Base-by-base conservation (phyloP, 2,329 filamentous ascomycete genomes). In the Lithohypha guttulata region DNA sequence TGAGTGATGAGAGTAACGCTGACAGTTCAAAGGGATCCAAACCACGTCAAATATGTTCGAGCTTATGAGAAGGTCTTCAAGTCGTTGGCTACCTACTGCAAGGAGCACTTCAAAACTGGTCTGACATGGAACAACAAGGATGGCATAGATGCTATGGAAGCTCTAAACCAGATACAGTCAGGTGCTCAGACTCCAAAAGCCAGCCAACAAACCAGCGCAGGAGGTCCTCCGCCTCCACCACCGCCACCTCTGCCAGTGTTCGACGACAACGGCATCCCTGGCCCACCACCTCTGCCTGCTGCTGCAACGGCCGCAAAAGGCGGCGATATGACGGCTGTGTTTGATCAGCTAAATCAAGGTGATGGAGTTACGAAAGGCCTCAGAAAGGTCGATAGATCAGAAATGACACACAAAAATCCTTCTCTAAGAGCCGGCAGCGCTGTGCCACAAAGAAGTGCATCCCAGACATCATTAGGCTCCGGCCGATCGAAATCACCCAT, bases 381-480 rank as follows among this genome's bases (percentile, higher is more conserved):
- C 23, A 81, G 83, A 50, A 98, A 95, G 68, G 91, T 98, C 34
- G 89, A 95, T 64, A 81, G 80, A 57, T 91, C 83, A 39, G 73
- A 96, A 61, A 95, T 95, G 89, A 98, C 91, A 44, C 91, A 98
- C 65, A 96, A 96, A 69, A 98, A 98, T 63, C 91, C 91, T 10
- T 76, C 79, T 7, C 69, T 98, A 42, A 79, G 91, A 46, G 74
- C 83, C 17, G 69, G 69, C 44, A 81, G 83, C 9, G 72, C 75
- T 2, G 84, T 89, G 2, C 70, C 82, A 1, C 69, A 69, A 42
- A 64, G 71, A 42, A 70, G 69, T 39, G 64, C 68, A 38, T 65
- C 65, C 33, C 59, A 62, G 19, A 73, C 71, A 15, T 70, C 69
- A 43, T 66, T 68, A 27, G 59, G 63, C 9, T 69, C 70, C 5